These are phyloP conservation scores for Leishmania gerbilli DNA, from an alignment of 208 protist genomes.

Conservation along the genomic window DNA sequence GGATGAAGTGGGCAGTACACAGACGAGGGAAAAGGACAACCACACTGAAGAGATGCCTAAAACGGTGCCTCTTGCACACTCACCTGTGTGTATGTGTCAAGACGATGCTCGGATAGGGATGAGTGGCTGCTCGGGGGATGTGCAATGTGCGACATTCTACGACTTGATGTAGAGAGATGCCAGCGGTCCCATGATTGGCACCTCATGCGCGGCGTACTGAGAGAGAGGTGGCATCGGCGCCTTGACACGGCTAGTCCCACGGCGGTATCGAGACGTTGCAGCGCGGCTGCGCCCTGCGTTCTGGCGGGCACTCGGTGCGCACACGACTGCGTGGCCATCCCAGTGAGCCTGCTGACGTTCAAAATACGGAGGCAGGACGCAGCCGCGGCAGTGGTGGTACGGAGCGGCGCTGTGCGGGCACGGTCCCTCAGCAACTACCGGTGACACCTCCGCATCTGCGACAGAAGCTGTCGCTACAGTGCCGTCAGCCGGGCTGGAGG, in stretches of 20 bases:
- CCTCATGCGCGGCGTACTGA: slow-evolving; percentile 44
- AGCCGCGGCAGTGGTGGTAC: slow-evolving; percentile 34
- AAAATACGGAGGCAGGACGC: slow-evolving; percentile 35
- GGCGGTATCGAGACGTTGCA: slow-evolving; percentile 28
- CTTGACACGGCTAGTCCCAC: slow-evolving; percentile 11
- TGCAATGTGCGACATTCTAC: not conserved
- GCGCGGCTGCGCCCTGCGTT: slow-evolving; percentile 22
- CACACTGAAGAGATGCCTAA: not conserved
- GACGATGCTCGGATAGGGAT: not conserved
- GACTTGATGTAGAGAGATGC: slow-evolving; percentile 39
- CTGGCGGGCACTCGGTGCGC: not conserved
- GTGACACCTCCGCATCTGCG: not conserved
- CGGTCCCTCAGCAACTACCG: not conserved
- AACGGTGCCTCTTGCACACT: not conserved
- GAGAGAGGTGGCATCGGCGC: not conserved
- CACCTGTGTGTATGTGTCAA: not conserved
- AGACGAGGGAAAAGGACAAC: not conserved
- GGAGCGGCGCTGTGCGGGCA: slow-evolving; percentile 21
- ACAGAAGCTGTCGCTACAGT: not conserved
- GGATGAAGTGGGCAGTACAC: not conserved
- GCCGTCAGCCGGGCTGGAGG: not conserved
- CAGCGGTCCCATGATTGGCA: slow-evolving; percentile 53
- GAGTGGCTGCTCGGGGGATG: not conserved
- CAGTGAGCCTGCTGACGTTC: slow-evolving; percentile 5
- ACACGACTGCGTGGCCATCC: slow-evolving; percentile 29